These are phyloP conservation scores for Cicer bijugum DNA, from an alignment of 306 rosid genomes.

Conservation along the genomic window DNA sequence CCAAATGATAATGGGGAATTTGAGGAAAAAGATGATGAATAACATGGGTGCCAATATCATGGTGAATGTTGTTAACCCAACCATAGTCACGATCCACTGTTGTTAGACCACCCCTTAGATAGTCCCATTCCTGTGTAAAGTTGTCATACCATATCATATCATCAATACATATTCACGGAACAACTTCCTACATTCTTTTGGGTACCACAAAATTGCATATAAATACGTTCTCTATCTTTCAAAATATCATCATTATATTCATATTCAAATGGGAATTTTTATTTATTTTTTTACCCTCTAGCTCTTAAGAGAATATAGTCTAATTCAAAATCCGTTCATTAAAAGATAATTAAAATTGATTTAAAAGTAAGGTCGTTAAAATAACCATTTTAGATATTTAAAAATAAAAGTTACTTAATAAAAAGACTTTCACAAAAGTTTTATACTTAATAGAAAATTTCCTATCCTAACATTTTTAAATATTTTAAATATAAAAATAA, in stretches of 20 bases:
- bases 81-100: conserved; percentile 96
- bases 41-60: conserved; percentile 98
- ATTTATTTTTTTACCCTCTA: neutral
- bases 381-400: too few species aligned
- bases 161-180: neutral
- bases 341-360: too few species aligned
- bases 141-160: too few species aligned
- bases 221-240: neutral
- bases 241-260: neutral
- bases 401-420: too few species aligned
- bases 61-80: conserved; percentile 81
- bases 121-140: conserved; percentile 83
- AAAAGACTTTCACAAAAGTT: too few species aligned
- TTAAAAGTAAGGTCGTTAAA: too few species aligned
- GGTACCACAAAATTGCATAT: neutral
- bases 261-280: neutral
- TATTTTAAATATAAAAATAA: too few species aligned
- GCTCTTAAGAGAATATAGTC: too few species aligned
- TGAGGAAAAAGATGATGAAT: conserved; percentile 97
- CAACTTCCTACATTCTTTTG: neutral
- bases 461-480: too few species aligned
- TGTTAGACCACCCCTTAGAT: conserved; percentile 88
- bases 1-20: conserved; percentile 90
- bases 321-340: too few species aligned
- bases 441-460: too few species aligned